Conservation (phyloP, 257 asterid species). For the Parsonsia alboflavescens region DNA sequence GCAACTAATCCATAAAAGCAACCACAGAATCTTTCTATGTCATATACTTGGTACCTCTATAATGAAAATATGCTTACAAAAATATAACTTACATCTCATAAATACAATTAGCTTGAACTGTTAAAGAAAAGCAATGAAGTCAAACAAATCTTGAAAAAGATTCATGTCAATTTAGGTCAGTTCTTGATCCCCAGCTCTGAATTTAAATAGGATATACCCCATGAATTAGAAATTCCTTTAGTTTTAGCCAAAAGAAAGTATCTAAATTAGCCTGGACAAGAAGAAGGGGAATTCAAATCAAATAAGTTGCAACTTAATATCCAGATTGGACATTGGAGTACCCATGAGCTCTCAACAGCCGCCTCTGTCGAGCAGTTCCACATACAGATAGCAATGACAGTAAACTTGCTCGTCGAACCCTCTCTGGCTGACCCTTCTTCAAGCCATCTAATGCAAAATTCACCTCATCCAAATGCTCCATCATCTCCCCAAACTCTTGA, state of each 20-base stretch:
- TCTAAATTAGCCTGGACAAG: background rate
- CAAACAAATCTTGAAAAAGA: background rate
- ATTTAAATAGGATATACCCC: background rate
- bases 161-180: background rate
- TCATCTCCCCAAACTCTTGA: conserved; percentile 84
- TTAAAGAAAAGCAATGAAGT: background rate
- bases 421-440: conserved; percentile 70
- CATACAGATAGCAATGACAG: conserved; percentile 56
- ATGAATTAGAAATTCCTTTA: background rate
- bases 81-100: background rate
- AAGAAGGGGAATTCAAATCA: background rate
- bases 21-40: background rate
- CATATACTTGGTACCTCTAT: background rate
- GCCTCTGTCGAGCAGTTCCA: conserved; percentile 55
- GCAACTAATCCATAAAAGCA: too few species aligned
- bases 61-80: background rate
- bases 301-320: conserved; percentile 4
- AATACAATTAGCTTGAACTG: background rate
- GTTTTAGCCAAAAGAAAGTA: background rate
- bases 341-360: conserved; percentile 68
- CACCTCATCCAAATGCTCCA: conserved; percentile 90
- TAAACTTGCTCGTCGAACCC: conserved; percentile 61
- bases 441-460: conserved; percentile 84
- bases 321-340: conserved; percentile 26
- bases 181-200: background rate